Evolutionary conservation across 768 basidiomycete genomes (phyloP).

Genomic region (Mrakia frigida): DNA sequence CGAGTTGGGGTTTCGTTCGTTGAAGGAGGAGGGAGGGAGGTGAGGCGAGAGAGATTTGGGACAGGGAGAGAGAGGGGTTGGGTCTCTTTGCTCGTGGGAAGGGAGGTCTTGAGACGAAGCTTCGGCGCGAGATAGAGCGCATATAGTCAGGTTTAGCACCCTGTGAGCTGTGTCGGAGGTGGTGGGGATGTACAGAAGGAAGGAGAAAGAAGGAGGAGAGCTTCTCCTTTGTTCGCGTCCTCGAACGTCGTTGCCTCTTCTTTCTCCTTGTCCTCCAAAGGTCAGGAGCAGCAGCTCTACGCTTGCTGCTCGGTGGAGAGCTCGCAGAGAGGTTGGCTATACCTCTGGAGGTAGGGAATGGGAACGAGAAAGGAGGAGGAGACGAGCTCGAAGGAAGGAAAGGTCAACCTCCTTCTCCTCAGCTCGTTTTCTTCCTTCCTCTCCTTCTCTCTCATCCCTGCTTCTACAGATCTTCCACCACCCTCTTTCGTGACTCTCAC

Average conservation of each 20-base stretch:
- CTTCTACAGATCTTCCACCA: slow-evolving; percentile 1
- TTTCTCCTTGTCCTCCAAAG: not conserved
- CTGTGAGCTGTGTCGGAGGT: too few relatives aligned
- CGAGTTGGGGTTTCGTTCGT: not conserved
- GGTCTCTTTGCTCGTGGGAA: not conserved
- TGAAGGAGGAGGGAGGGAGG: not conserved
- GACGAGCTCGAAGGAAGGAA: not conserved
- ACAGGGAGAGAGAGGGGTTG: not conserved
- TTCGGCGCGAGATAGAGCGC: not conserved
- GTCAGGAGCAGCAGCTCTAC: not conserved
- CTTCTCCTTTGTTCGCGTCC: not conserved
- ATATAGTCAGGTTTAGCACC: not conserved
- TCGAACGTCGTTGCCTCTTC: not conserved
- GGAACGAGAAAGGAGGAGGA: not conserved
- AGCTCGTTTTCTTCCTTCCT: too few relatives aligned
- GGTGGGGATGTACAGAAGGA: not conserved
- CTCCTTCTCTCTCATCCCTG: not conserved
- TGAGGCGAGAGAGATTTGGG: not conserved
- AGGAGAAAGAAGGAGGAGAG: not conserved
- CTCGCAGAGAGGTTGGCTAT: not conserved
- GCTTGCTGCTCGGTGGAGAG: not conserved
- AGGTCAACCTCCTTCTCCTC: slow-evolving; percentile 4
- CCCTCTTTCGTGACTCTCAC: too few relatives aligned
- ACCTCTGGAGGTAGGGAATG: too few relatives aligned
- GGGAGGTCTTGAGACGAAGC: not conserved